Percentiles rank a stretch among this genome's conserved stretches.
Conservation (phyloP, 805 yeast genomes). For the Cyberlindnera samutprakarnensis region DNA sequence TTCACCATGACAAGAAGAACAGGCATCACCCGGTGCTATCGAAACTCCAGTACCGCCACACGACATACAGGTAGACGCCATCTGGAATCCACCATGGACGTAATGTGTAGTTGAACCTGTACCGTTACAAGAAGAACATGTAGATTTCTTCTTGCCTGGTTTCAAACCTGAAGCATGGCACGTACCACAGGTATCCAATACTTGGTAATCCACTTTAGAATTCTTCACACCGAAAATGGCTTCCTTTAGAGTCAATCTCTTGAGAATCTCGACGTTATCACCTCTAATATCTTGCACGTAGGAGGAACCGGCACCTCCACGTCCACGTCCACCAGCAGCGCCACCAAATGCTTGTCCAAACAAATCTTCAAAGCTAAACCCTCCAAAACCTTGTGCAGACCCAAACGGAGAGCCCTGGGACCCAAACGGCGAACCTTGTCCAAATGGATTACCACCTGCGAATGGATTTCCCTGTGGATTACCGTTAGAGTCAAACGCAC, state of each 20-base stretch:
- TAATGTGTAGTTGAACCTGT: slow-evolving; percentile 84
- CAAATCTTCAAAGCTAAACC: slow-evolving; percentile 51
- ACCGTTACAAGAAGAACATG: slow-evolving; percentile 88
- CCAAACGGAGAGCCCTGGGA: too few relatives aligned
- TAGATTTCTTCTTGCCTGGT: slow-evolving; percentile 59
- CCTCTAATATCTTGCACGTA: slow-evolving; percentile 80
- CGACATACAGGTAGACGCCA: slow-evolving; percentile 84
- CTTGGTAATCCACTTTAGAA: slow-evolving; percentile 58
- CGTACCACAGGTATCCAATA: slow-evolving; percentile 66
- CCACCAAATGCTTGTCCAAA: slow-evolving; percentile 45
- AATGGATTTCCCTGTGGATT: slow-evolving; percentile 40
- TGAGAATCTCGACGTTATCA: slow-evolving; percentile 75
- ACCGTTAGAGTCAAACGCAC: slow-evolving; percentile 66
- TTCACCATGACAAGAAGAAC: slow-evolving; percentile 79
- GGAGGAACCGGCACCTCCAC: slow-evolving; percentile 17
- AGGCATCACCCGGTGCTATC: slow-evolving; percentile 59
- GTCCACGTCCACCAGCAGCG: slow-evolving; percentile 20
- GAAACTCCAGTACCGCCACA: slow-evolving; percentile 89
- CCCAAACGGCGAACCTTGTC: slow-evolving; percentile 40
- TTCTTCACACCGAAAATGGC: slow-evolving; percentile 74
- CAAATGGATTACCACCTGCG: slow-evolving; percentile 44
- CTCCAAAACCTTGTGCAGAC: slow-evolving; percentile 22
- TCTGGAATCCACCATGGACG: slow-evolving; percentile 89
- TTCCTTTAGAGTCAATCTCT: slow-evolving; percentile 73
- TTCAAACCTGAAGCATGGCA: slow-evolving; percentile 88